Conservation (phyloP, 2,329 filamentous ascomycete species). For the Lachnellula hyalina region DNA sequence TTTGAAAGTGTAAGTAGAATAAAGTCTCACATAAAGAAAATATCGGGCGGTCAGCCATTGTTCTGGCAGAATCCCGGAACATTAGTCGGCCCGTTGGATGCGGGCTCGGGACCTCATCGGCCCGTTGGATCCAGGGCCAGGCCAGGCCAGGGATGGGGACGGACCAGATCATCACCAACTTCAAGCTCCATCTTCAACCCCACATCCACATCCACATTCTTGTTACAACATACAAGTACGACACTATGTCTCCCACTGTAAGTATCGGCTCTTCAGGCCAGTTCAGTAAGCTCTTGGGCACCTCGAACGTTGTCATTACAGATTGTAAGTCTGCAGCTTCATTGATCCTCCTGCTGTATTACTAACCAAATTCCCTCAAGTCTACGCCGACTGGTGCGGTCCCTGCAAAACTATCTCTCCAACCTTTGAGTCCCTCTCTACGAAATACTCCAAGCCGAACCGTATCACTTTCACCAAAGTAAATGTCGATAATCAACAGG, state of each 20-base stretch:
- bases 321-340: constrained; percentile 65
- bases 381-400: constrained; percentile 93
- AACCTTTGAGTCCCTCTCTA: constrained; percentile 77
- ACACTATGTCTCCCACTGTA: constrained; percentile 33
- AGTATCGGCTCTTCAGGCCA: constrained; percentile 62
- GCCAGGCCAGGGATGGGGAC: not conserved
- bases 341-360: constrained; percentile 12
- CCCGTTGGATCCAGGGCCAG: not conserved
- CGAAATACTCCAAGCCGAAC: constrained; percentile 72
- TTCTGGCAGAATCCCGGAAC: constrained; percentile 14
- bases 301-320: constrained; percentile 74
- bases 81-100: not conserved
- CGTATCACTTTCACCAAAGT: constrained; percentile 88
- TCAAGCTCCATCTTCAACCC: not conserved
- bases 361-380: constrained; percentile 41
- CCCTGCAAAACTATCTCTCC: constrained; percentile 92
- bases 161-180: constrained; percentile 7
- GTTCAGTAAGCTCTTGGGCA: constrained; percentile 66
- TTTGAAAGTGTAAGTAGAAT: not conserved
- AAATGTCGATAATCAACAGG: constrained; percentile 77
- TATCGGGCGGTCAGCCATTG: constrained; percentile 9
- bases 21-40: constrained; percentile 5
- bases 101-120: too few species aligned
- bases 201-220: not conserved
- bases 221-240: not conserved